Percentiles rank a stretch among this genome's conserved stretches.
These are phyloP conservation scores for Aspergillus quadrilineatus DNA, from an alignment of 2,329 filamentous ascomycete genomes.

Conservation along the genomic window DNA sequence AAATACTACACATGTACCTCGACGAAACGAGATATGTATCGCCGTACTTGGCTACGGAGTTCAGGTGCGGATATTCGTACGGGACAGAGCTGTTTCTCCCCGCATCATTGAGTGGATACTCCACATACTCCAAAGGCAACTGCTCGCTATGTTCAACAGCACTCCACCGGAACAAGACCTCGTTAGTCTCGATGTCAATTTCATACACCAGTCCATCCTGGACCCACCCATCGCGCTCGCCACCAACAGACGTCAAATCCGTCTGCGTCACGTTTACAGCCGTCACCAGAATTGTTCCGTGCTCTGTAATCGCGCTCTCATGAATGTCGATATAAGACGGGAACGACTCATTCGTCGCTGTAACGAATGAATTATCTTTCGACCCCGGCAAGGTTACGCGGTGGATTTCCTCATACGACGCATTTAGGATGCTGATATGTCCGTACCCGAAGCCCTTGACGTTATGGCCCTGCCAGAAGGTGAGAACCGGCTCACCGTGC, in stretches of 20 bases:
- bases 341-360: slow-evolving; percentile 9
- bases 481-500: slow-evolving; percentile 23
- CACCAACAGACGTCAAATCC: slow-evolving; percentile 23
- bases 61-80: slow-evolving; percentile 26
- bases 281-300: slow-evolving; percentile 25
- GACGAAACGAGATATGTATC: slow-evolving; percentile 24
- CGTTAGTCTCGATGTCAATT: slow-evolving; percentile 27
- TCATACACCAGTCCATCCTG: slow-evolving; percentile 29
- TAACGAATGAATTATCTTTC: slow-evolving; percentile 14
- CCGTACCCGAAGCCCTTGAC: slow-evolving; percentile 22
- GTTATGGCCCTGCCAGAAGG: slow-evolving; percentile 27
- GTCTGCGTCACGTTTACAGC: slow-evolving; percentile 24
- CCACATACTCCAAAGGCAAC: slow-evolving; percentile 19
- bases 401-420: slow-evolving; percentile 23
- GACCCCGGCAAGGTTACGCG: slow-evolving; percentile 17
- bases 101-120: slow-evolving; percentile 13
- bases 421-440: slow-evolving; percentile 19
- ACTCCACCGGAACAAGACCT: slow-evolving; percentile 28
- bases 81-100: slow-evolving; percentile 19
- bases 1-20: slow-evolving; percentile 24
- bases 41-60: slow-evolving; percentile 24
- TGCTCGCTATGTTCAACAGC: slow-evolving; percentile 24
- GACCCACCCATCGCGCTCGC: slow-evolving; percentile 25
- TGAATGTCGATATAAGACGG: slow-evolving; percentile 28
- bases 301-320: slow-evolving; percentile 23